Base-by-base conservation (phyloP, 768 basidiomycete species). In the Termitomyces bulborhizus region DNA sequence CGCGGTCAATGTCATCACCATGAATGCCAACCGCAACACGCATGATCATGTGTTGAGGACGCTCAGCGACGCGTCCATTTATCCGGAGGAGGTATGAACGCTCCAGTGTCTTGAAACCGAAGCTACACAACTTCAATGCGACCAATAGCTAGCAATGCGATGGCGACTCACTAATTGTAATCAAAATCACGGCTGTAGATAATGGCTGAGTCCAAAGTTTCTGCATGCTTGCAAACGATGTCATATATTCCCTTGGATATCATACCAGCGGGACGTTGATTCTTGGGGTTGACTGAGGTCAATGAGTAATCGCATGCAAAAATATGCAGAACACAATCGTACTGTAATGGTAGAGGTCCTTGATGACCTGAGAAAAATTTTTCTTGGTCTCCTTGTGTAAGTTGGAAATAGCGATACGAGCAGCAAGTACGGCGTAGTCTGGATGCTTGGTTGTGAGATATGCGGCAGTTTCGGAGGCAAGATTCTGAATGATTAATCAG, bases 81-180 rank as follows among this genome's bases (percentile, higher is more conserved):
- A 98, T 85, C 55, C 94, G 86, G 41, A 99, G 86, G 6, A 98
- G 84, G 71, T 99, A 99, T 1, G 95, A 98, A 32, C 95, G 89
- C 72, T 99, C 97, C 32, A 99, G 85, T 3, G 97, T 99, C 73
- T 99, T 99, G 84, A 98, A 98, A n/a, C 97, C 97, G 66, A 99
- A 99, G 74, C 90, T 92, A 42, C 7, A 29, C 32, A 49, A 12
- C 32, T 54, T 47, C 13, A 41, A 9, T 49, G 52, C 5, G 56
- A 26, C 36, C 47, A n/a, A 21, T 29, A 44, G 34, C 31, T 13
- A 34, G 5, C 18, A 2, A 46, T 34, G 37, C 13, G 16, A 9
- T 3, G 1, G 18, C 12, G 26, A 73, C 90, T 40, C 54, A 95
- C 93, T 73, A 97, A 71, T 97, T 94, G 77, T 98, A 98, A 69